Evolutionary conservation across 495 filamentous ascomycete genomes (phyloP), one percentile per base, ranked within the genome.

Genomic region (Xylaria curta): DNA sequence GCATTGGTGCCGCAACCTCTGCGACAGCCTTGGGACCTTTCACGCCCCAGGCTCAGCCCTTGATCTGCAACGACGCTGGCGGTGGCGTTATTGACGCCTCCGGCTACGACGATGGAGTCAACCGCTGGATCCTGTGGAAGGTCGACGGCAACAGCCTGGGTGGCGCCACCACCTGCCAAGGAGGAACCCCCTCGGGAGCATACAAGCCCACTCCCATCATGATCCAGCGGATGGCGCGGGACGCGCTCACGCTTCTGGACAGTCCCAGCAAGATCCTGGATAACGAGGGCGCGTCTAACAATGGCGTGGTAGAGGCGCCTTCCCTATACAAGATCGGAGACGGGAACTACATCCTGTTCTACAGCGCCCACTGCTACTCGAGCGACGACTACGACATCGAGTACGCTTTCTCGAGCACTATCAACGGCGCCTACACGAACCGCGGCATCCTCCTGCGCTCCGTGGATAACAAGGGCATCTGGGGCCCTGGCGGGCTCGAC

Each of bases 281-380:
- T 68, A 87, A 88, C 53, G 73, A 76, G 58, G 84, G 81, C 9
- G 80, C 82, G 33, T 73, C 73, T 8, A 89, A 90, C 75, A 83
- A 87, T 4, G 87, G 86, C 3, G 80, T 91, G 0, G 85, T 91
- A 17, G 90, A 92, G 78, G 91, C 89, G 19, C 90, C 90, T 2
- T 82, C 82, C 31, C 69, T 92, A 56, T 78, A 87, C 5, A 78
- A 81, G 67, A 74, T 81, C 19, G 78, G 72, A 38, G 82, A 82
- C 53, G 85, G 85, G 7, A 83, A 79, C 24, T 91, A 88, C 76
- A 83, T 87, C 68, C 79, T 92, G 4, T 90, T 90, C 68, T 92
- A 88, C 77, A 89, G 88, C 62, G 86, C 84, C 5, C 85, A 89
- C 68, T 89, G 85, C 76, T 91, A 82, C 74, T 85, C 81, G 0